Evolutionary conservation across 164 flowering plant genomes (phyloP).

Genomic region (Akebia trifoliata): DNA sequence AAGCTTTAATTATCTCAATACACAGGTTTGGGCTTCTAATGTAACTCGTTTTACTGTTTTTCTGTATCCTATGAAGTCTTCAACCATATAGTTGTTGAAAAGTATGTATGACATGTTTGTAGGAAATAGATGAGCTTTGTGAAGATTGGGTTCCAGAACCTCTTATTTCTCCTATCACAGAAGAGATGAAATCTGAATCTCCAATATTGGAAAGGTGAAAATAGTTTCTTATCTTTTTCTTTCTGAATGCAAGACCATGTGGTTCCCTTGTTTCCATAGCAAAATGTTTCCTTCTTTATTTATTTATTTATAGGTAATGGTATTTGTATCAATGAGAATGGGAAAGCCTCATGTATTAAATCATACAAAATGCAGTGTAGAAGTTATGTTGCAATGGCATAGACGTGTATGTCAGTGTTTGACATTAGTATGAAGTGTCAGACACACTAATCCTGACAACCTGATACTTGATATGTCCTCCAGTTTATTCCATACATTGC

Average conservation of each 20-base stretch:
- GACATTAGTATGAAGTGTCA: too few relatives aligned
- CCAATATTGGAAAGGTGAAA: constrained; percentile 80
- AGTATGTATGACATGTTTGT: constrained; percentile 11
- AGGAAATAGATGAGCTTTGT: constrained; percentile 97
- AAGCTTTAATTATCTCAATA: too few relatives aligned
- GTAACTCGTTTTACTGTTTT: too few relatives aligned
- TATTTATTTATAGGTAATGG: not conserved
- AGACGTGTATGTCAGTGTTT: too few relatives aligned
- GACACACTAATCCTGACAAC: too few relatives aligned
- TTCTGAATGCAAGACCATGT: not conserved
- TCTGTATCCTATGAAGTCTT: not conserved
- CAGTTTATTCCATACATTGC: too few relatives aligned
- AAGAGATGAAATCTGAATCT: constrained; percentile 61
- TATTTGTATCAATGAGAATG: too few relatives aligned
- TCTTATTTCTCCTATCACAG: constrained; percentile 64
- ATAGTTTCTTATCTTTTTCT: not conserved
- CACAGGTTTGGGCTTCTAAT: too few relatives aligned
- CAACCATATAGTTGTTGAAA: not conserved
- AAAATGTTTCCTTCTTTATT: not conserved
- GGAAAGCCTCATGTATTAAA: too few relatives aligned
- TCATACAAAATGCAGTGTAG: too few relatives aligned
- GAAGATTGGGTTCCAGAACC: constrained; percentile 97
- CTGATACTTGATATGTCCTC: too few relatives aligned
- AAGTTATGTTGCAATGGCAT: too few relatives aligned
- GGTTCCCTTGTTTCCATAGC: not conserved